These are phyloP conservation scores for Colletotrichum simmondsii DNA, from an alignment of 2,329 filamentous ascomycete species.

Conservation along the genomic window DNA sequence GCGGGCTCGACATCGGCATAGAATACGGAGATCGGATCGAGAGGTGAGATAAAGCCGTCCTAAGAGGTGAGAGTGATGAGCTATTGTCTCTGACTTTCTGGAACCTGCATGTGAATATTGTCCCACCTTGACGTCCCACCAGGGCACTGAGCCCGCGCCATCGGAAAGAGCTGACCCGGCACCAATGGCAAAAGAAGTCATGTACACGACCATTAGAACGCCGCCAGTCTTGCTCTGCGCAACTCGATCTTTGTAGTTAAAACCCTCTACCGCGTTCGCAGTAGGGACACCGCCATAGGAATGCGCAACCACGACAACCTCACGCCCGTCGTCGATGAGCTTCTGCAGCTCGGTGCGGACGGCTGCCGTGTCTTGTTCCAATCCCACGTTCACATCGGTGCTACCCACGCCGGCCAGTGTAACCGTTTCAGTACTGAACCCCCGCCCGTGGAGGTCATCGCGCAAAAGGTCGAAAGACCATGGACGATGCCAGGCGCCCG, in stretches of 20 bases:
- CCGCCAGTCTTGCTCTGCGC: slow-evolving; percentile 47
- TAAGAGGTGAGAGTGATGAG: slow-evolving; percentile 26
- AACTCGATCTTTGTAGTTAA: slow-evolving; percentile 45
- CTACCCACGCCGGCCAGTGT: slow-evolving; percentile 46
- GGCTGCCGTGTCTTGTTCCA: slow-evolving; percentile 43
- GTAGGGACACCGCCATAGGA: slow-evolving; percentile 54
- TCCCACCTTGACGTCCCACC: slow-evolving; percentile 39
- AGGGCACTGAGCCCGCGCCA: slow-evolving; percentile 37
- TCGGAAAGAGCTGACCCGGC: slow-evolving; percentile 36
- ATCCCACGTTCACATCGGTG: slow-evolving; percentile 37
- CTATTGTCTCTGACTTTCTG: neutral
- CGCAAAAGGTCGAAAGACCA: slow-evolving; percentile 42
- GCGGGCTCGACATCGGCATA: slow-evolving; percentile 38
- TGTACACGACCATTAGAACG: slow-evolving; percentile 48
- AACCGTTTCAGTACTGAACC: slow-evolving; percentile 44
- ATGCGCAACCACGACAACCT: slow-evolving; percentile 54
- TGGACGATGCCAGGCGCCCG: slow-evolving; percentile 50
- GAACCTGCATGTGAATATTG: too few species aligned
- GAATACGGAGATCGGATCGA: slow-evolving; percentile 29
- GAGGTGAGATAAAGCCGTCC: slow-evolving; percentile 9
- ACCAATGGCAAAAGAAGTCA: slow-evolving; percentile 44
- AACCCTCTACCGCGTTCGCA: slow-evolving; percentile 47
- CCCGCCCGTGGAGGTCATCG: slow-evolving; percentile 42
- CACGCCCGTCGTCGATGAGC: slow-evolving; percentile 46
- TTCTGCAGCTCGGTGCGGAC: slow-evolving; percentile 40